phyloP scores from a whole-genome alignment of 768 basidiomycete genomes.

The Xerocomellus amylosporus region DNA sequence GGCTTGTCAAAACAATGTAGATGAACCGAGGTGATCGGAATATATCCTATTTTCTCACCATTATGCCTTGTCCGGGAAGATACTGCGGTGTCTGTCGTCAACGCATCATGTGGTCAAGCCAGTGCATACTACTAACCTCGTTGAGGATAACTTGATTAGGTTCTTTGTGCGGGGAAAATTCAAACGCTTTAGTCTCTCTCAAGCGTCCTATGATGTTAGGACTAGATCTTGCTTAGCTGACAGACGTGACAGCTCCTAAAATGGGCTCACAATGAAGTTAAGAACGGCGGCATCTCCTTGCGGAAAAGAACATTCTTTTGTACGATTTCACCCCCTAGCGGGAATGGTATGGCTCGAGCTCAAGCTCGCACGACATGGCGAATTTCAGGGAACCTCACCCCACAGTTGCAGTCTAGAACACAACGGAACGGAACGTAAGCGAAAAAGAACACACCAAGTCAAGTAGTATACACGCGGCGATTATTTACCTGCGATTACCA shows the following conservation, averaged over 20 bases:
- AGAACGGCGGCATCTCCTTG: conserved; percentile 67
- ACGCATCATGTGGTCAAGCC: conserved; percentile 6
- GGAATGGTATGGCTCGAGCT: conserved; percentile 5
- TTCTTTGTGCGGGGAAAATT: conserved; percentile 55
- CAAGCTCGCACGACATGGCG: background rate
- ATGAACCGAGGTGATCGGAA: conserved; percentile 4
- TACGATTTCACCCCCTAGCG: conserved; percentile 69
- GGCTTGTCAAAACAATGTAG: conserved; percentile 48
- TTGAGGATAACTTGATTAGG: conserved; percentile 93
- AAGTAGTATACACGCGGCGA: conserved; percentile 6
- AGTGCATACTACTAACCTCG: conserved; percentile 48
- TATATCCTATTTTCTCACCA: conserved; percentile 49
- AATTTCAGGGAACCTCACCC: conserved; percentile 45
- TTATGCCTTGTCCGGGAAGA: conserved; percentile 87
- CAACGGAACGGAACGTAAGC: background rate
- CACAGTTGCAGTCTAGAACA: conserved; percentile 63
- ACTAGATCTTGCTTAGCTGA: conserved; percentile 39
- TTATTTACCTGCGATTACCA: conserved; percentile 14
- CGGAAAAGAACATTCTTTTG: conserved; percentile 65
- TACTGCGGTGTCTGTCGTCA: conserved; percentile 48
- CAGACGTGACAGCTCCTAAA: conserved; percentile 2
- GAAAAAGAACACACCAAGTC: background rate
- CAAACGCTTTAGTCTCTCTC: conserved; percentile 59
- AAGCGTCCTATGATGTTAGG: conserved; percentile 77
- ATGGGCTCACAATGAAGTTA: conserved; percentile 58